Conservation (phyloP, 495 filamentous ascomycete species). For the Talaromyces wortmannii region DNA sequence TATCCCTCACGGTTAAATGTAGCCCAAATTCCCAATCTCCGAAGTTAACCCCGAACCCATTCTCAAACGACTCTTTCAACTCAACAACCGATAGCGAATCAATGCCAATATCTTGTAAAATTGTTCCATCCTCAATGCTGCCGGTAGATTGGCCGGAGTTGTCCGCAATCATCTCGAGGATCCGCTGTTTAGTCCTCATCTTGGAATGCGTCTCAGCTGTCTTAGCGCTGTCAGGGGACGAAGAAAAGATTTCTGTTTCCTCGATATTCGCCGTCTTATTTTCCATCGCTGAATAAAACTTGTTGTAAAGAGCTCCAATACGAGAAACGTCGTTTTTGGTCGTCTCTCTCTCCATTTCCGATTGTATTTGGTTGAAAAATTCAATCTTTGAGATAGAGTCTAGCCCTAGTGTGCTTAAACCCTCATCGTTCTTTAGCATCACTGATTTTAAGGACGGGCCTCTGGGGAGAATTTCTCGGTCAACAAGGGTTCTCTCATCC, state of each 20-base stretch:
- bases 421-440: neutral
- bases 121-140: conserved; percentile 2
- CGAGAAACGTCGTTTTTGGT: neutral
- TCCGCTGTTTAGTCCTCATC: neutral
- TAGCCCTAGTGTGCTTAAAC: neutral
- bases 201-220: neutral
- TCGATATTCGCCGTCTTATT: neutral
- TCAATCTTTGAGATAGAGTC: neutral
- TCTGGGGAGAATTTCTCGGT: neutral
- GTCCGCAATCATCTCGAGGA: conserved; percentile 5
- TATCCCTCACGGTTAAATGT: neutral
- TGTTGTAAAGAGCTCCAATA: neutral
- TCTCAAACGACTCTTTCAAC: conserved; percentile 10
- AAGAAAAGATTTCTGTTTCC: neutral
- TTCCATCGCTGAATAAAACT: neutral
- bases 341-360: neutral
- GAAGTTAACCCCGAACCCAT: conserved; percentile 6
- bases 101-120: conserved; percentile 10
- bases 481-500: neutral
- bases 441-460: neutral
- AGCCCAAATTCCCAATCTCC: conserved; percentile 9
- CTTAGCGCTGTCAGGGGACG: neutral
- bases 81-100: conserved; percentile 14
- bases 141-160: conserved; percentile 7
- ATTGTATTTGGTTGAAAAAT: neutral